These are phyloP conservation scores for Erythrobasidium yunnanense DNA, from an alignment of 768 basidiomycete genomes.

Conservation along the genomic window DNA sequence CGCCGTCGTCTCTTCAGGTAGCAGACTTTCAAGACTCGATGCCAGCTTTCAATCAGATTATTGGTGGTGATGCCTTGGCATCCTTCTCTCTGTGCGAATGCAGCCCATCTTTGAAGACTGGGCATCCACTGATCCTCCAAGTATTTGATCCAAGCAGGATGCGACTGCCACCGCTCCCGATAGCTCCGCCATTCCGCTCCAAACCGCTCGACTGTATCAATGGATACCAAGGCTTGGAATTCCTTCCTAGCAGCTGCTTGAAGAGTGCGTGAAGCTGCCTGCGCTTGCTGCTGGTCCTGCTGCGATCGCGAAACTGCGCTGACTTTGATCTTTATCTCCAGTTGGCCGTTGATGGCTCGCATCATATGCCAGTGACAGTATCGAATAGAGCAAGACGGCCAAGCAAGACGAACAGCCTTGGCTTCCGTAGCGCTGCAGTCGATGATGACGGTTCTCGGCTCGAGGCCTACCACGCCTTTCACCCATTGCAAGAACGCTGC, in stretches of 20 bases:
- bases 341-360: not conserved
- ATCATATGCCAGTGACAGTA: not conserved
- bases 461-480: no score
- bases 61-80: no score
- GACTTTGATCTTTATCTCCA: not conserved
- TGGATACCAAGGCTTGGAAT: not conserved
- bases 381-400: not conserved
- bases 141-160: not conserved
- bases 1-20: no score
- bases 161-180: not conserved
- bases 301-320: not conserved
- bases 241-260: not conserved
- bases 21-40: no score
- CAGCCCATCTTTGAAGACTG: no score
- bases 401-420: not conserved
- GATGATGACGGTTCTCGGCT: not conserved
- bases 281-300: not conserved
- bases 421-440: conserved; percentile 10
- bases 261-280: not conserved
- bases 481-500: not conserved
- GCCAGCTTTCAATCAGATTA: no score
- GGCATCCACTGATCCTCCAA: no score
- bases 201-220: not conserved
- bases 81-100: no score
- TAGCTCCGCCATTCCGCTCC: not conserved